Percentiles rank a stretch among this genome's conserved stretches.
These are phyloP conservation scores for Daedalea quercina DNA, from an alignment of 768 basidiomycete species.

Conservation along the genomic window DNA sequence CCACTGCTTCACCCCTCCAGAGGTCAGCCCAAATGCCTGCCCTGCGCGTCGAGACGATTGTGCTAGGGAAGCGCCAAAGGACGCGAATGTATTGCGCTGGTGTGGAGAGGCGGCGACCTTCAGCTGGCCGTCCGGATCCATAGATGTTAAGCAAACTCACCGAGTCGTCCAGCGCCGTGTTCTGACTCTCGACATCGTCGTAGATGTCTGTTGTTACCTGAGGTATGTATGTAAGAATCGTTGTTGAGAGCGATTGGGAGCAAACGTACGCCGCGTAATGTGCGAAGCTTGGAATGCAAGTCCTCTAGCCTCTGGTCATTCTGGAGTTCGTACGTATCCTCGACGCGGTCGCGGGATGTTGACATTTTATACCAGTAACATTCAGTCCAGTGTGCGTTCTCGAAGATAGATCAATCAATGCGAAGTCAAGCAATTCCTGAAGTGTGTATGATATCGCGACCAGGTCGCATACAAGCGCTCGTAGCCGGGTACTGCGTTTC, in stretches of 20 bases:
- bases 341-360: conserved; percentile 34
- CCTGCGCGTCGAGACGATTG: conserved; percentile 66
- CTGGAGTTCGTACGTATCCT: conserved; percentile 77
- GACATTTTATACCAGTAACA: too few relatives aligned
- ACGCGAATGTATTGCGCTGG: conserved; percentile 61
- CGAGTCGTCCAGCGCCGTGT: conserved; percentile 68
- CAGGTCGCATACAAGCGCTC: too few relatives aligned
- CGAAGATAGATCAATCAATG: background rate
- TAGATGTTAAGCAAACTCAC: too few relatives aligned
- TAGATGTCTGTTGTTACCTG: conserved; percentile 88
- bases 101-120: background rate
- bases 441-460: too few relatives aligned
- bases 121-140: too few relatives aligned
- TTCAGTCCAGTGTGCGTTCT: too few relatives aligned
- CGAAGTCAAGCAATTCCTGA: background rate
- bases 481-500: background rate
- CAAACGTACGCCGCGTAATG: conserved; percentile 68
- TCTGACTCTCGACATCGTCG: conserved; percentile 79
- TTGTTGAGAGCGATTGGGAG: background rate
- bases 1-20: conserved; percentile 62
- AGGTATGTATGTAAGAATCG: background rate
- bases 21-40: conserved; percentile 66
- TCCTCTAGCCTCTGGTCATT: conserved; percentile 83
- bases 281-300: conserved; percentile 78
- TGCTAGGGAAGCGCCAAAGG: conserved; percentile 54